A percentile compares a stretch with the other conserved stretches of the same genome.
Evolutionary conservation across 2,329 filamentous ascomycete species (phyloP).

Genomic region (Ophiostoma sp.): DNA sequence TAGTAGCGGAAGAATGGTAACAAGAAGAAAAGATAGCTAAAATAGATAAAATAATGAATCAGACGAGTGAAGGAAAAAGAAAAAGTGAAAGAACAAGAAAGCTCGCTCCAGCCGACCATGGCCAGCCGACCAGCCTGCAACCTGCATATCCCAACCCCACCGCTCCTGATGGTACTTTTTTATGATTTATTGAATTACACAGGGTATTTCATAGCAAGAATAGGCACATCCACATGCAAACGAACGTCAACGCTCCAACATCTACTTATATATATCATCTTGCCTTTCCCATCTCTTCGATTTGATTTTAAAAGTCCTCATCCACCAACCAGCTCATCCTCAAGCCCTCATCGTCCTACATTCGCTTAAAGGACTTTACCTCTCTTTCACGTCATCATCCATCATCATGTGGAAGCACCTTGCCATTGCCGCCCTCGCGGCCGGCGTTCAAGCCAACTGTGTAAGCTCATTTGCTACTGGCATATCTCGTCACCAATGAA

Average conservation of each 20-base stretch:
- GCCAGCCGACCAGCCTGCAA: slow-evolving; percentile 6
- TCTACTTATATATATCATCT: slow-evolving; percentile 9
- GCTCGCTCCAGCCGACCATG: background rate
- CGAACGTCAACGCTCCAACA: background rate
- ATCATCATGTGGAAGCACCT: slow-evolving; percentile 16
- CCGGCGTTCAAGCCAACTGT: slow-evolving; percentile 10
- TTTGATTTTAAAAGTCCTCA: background rate
- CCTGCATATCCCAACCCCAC: slow-evolving; percentile 10
- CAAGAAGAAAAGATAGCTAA: background rate
- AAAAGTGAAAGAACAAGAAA: background rate
- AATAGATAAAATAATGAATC: background rate
- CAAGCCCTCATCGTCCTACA: background rate
- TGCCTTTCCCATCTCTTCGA: background rate
- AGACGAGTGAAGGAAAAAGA: background rate
- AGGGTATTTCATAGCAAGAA: background rate
- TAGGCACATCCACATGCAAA: too few species aligned
- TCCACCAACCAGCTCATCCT: background rate
- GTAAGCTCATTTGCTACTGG: background rate
- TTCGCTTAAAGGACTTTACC: background rate
- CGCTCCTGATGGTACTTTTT: slow-evolving; percentile 11
- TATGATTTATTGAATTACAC: background rate
- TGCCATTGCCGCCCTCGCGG: slow-evolving; percentile 16
- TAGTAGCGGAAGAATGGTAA: background rate
- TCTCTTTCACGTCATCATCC: slow-evolving; percentile 5
- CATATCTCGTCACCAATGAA: too few species aligned